phyloP scores from a whole-genome alignment of 2,329 filamentous ascomycete species.

The Lachnellula arida region DNA sequence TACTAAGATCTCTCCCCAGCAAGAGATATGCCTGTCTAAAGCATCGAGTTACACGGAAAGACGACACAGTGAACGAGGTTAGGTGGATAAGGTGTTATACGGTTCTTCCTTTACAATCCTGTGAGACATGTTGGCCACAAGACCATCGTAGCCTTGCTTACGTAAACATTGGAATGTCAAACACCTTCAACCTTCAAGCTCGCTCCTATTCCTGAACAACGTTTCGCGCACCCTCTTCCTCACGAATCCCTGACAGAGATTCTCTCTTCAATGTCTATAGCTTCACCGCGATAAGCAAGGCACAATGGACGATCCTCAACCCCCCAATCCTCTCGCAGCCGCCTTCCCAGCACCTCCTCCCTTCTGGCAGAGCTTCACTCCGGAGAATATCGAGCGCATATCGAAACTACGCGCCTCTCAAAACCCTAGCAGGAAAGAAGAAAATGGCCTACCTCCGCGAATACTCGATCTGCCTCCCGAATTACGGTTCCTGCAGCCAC shows the following conservation, averaged over 20 bases:
- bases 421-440: slow-evolving; percentile 1
- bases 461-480: slow-evolving; percentile 43
- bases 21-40: slow-evolving; percentile 4
- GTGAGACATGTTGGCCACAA: background rate
- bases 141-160: slow-evolving; percentile 6
- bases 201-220: background rate
- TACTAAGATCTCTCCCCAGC: slow-evolving; percentile 3
- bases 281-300: background rate
- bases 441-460: slow-evolving; percentile 14
- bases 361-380: slow-evolving; percentile 85
- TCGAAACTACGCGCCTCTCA: slow-evolving; percentile 39
- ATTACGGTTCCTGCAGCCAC: slow-evolving; percentile 75
- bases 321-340: slow-evolving; percentile 48
- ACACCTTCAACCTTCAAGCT: background rate
- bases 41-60: slow-evolving; percentile 7
- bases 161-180: background rate
- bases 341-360: slow-evolving; percentile 82
- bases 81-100: background rate
- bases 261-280: background rate
- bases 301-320: slow-evolving; percentile 56
- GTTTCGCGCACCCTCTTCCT: background rate
- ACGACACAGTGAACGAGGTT: background rate
- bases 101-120: background rate
- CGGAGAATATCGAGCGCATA: slow-evolving; percentile 63
- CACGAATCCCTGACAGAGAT: no score